Evolutionary conservation across 2,329 filamentous ascomycete species (phyloP), one percentile per base, ranked within the genome.

Genomic region (Colletotrichum tropicale): DNA sequence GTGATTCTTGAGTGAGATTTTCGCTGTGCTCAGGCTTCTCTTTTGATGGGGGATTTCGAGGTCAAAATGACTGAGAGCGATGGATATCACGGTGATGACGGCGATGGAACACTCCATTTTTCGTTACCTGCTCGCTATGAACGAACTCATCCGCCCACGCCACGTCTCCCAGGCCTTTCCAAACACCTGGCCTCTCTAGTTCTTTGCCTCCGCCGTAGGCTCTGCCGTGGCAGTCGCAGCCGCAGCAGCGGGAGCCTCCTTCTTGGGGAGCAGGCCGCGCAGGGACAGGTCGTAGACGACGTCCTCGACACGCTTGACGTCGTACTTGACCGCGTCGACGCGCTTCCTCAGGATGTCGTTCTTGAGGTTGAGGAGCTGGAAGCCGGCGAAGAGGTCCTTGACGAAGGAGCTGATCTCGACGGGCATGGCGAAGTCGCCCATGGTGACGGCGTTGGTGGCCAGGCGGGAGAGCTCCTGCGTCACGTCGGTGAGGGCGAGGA

Each of bases 251-350:
- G 56, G 15, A 48, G n/a, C 16, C 32, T 73, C 73, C 62, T 75
- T 75, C 56, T 75, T 73, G 26, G 93, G 91, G 65, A 98, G 89
- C 81, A 98, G 84, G 66, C 97, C 96, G 75, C 97, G 91, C 82
- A 99, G 87, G 28, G 95, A 96, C 72, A 99, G 87, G 84, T 99
- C 97, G 82, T 99, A 99, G 66, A 98, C 96, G 15, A 99, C 96
- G 82, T 98, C 97, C 88, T 99, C 97, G 15, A 98, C 95, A 84
- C 98, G 96, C 89, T 98, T 99, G 81, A 99, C 95, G 81, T 94
- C 94, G 83, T 99, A 99, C 89, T 99, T 99, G 85, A 99, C 94
- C 7, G 94, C 94, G 86, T 99, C 97, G 71, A 95, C 95, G 77
- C 95, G 91, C 87, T 96, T 95, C 75, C 97, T 91, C 81, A 99